These are phyloP conservation scores for Populus nigra DNA, from an alignment of 345 rosid genomes.

Conservation along the genomic window DNA sequence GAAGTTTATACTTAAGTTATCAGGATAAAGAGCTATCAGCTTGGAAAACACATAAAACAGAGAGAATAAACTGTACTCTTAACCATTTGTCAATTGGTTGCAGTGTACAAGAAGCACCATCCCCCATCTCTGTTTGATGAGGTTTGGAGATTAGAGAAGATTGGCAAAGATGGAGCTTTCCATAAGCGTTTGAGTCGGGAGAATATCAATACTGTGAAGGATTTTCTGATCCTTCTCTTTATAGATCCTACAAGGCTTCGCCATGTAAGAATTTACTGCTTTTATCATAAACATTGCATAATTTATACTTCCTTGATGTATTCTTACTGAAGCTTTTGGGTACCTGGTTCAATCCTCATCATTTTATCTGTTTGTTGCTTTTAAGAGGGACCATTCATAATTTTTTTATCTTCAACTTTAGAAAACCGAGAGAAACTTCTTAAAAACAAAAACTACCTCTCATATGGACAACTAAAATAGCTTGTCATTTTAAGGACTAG, in stretches of 20 bases:
- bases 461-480: neutral
- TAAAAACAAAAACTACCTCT: neutral
- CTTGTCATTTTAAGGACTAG: neutral
- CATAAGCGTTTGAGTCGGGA: constrained; percentile 72
- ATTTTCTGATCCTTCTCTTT: constrained; percentile 65
- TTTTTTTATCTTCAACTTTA: neutral
- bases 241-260: constrained; percentile 73
- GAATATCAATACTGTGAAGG: constrained; percentile 73
- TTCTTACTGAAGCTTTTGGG: neutral
- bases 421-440: neutral
- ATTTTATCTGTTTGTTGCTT: neutral
- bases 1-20: neutral
- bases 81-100: constrained; percentile 25
- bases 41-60: constrained; percentile 2
- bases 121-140: constrained; percentile 86
- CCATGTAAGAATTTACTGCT: constrained; percentile 45
- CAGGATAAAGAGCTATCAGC: neutral
- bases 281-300: neutral
- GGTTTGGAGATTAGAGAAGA: constrained; percentile 97
- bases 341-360: neutral
- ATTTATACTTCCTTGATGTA: neutral
- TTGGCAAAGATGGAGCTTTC: constrained; percentile 98
- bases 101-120: constrained; percentile 95
- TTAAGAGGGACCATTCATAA: neutral
- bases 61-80: constrained; percentile 1